A percentile compares a stretch with the other conserved stretches of the same genome.
phyloP scores from a whole-genome alignment of 1,284 basidiomycete species.

The Cutaneotrichosporon spelunceum region DNA sequence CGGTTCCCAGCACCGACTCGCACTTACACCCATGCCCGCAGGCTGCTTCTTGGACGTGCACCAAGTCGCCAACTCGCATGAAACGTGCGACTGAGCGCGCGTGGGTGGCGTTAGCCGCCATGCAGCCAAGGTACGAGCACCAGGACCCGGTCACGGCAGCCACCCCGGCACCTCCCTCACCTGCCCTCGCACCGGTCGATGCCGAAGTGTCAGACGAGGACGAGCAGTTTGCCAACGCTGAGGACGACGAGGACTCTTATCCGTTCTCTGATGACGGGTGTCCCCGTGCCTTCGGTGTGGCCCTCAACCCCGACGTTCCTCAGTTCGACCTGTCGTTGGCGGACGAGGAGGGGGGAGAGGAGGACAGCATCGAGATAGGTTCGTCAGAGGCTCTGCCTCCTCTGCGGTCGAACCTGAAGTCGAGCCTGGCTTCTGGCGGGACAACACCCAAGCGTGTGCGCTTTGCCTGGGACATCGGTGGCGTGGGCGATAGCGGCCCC shows the following conservation, averaged over 20 bases:
- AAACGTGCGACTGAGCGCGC: constrained; percentile 16
- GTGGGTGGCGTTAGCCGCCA: constrained; percentile 7
- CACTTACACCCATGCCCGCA: no score
- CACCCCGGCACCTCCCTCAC: constrained; percentile 4
- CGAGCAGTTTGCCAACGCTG: neutral
- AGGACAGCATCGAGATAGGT: neutral
- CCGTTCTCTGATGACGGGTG: constrained; percentile 10
- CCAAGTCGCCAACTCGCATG: neutral
- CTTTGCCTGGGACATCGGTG: constrained; percentile 18
- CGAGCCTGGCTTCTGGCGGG: constrained; percentile 31
- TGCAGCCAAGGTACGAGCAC: constrained; percentile 2
- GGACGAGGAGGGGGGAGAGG: neutral
- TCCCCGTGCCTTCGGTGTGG: neutral
- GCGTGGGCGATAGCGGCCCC: constrained; percentile 22
- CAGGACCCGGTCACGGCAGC: neutral
- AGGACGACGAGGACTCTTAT: constrained; percentile 12
- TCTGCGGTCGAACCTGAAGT: constrained; percentile 19
- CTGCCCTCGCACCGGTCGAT: constrained; percentile 5
- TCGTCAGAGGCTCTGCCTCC: constrained; percentile 10
- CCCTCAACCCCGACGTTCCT: neutral
- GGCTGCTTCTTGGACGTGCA: no score
- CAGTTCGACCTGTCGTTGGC: neutral
- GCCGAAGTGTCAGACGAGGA: neutral
- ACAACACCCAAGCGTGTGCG: constrained; percentile 22
- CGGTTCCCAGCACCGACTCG: neutral